Base-by-base conservation (phyloP, 2,329 filamentous ascomycete species). In the Sarocladium brachiariae region DNA sequence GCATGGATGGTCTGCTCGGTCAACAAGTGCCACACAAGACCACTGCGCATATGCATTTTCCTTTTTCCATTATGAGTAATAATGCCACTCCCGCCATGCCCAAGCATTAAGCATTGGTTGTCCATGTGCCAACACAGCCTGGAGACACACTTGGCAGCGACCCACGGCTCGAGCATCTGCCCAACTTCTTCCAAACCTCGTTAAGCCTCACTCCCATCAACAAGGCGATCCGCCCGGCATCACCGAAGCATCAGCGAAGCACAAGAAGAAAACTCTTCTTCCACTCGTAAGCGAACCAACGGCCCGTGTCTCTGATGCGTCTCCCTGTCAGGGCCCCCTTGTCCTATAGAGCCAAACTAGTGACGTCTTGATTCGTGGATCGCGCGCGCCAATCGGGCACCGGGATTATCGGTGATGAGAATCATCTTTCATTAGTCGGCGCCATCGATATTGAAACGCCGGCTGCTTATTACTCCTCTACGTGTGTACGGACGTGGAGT, bases 91-190 rank as follows among this genome's bases (percentile, higher is more conserved):
- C n/a, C n/a, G n/a, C n/a, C n/a, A n/a, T n/a, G n/a, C n/a, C n/a
- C n/a, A n/a, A n/a, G n/a, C n/a, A n/a, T n/a, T n/a, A 19, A 7
- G 16, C 39, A 24, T 30, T 45, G 39, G 39, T 13, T 45, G 21
- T 27, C 13, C 9, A 27, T 6, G 3, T 16, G 39, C 39, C 39
- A 45, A 19, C 39, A 16, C 21, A 30, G 18, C 39, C 37, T 4
- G 16, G 8, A 35, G 11, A n/a, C 33, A 35, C 7, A 10, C 33
- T n/a, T 16, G 39, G 21, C 39, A 21, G 23, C 39, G 39, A 24
- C 39, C 39, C 39, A 45, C 39, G 23, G 39, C 30, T 45, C 39
- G n/a, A n/a, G n/a, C n/a, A 45, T 30, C 39, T 45, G 21, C 39
- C 39, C 39, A 14, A 30, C 21, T 19, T 6, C 9, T 45, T 30